Conservation (phyloP, 805 yeast genomes). For the Wickerhamiella musiphila region DNA sequence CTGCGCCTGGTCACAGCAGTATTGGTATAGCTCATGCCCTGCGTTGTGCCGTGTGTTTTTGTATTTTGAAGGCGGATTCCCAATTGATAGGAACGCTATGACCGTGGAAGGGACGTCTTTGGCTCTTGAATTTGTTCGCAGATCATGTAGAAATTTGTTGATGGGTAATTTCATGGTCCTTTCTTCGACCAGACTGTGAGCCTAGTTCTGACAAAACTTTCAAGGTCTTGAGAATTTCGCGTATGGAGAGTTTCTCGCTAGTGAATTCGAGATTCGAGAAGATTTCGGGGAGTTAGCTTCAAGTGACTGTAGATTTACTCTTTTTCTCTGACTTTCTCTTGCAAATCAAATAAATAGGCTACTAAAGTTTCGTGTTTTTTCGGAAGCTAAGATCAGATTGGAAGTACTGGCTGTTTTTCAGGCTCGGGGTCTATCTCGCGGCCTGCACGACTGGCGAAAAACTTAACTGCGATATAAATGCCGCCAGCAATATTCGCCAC, state of each 20-base stretch:
- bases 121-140: constrained; percentile 6
- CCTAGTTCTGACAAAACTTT: too few species aligned
- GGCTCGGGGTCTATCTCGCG: neutral
- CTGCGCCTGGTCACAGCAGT: constrained; percentile 1
- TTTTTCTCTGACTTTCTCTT: neutral
- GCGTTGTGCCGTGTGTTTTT: constrained; percentile 58
- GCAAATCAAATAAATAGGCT: neutral
- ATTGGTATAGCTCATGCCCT: constrained; percentile 44
- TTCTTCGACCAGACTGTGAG: too few species aligned
- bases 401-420: neutral
- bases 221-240: too few species aligned
- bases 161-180: constrained; percentile 10
- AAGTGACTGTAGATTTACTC: neutral
- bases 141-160: constrained; percentile 11
- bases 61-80: constrained; percentile 57
- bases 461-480: constrained; percentile 24
- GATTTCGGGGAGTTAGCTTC: neutral
- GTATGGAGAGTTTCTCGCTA: too few species aligned
- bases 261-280: too few species aligned
- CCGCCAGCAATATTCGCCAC: constrained; percentile 76
- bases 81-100: constrained; percentile 30
- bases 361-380: neutral
- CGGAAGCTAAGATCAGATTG: neutral
- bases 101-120: constrained; percentile 5
- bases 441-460: neutral